Base-by-base conservation (phyloP, 352 stramenopile genomes). In the Pythium vanterpoolii region DNA sequence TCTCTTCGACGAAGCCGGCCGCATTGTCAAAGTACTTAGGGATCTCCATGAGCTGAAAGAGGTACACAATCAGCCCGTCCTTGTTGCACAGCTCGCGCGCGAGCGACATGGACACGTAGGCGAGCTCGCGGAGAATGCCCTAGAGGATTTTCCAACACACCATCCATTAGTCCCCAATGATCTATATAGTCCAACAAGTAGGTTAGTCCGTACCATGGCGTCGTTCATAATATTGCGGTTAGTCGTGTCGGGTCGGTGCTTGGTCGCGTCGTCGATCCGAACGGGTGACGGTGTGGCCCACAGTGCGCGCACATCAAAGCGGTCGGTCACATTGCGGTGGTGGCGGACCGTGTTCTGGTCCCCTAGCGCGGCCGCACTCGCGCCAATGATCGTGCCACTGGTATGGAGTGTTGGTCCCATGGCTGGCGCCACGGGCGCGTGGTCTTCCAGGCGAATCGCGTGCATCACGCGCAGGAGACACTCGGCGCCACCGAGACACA, bases 41-140 rank as follows among this genome's bases (percentile, higher is more conserved):
- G 56, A 97, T 83, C 4, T 78, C 72, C 72, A 98, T 87, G 44
- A 98, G 78, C 45, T 96, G 90, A 62, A 98, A 98, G n/a, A 98
- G 68, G 66, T 96, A 96, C 55, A 96, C 77, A 11, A 98, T 79
- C 4, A 98, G 86, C 7, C 82, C 80, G 50, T 96, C 79, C 47
- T 94, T 89, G 60, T 87, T 64, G 53, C 86, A 89, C 8, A 95
- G 71, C 54, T 90, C 74, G 14, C 78, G 59, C 8, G 85, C 76
- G 56, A 96, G 56, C 23, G 67, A 71, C 3, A 81, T 68, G 5
- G 86, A 90, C 53, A 93, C 85, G 64, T 93, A 94, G 69, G 80
- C 90, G 23, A 96, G 71, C 40, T 96, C 86, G 11, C 86, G 67
- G 39, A 96, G 64, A 21, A 95, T 77, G 0, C 70, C 76, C 72